Percentiles rank a stretch among this genome's conserved stretches.
Evolutionary conservation across 2,329 filamentous ascomycete species (phyloP).

Genomic region (Talaromyces atroroseus): DNA sequence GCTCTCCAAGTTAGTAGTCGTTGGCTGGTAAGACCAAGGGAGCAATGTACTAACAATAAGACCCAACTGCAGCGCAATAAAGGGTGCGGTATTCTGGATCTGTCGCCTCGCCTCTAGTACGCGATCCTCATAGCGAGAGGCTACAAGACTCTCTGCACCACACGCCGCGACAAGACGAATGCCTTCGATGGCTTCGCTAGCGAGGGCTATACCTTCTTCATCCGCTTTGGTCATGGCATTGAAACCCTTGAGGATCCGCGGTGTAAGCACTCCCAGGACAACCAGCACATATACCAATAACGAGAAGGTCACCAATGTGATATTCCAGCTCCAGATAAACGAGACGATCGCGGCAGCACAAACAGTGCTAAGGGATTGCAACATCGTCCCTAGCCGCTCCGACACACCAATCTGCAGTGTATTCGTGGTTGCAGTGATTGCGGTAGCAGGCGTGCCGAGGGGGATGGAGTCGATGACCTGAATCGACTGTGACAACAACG

Average conservation of each 20-base stretch:
- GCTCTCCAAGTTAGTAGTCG: slow-evolving; percentile 29
- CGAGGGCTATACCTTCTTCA: slow-evolving; percentile 32
- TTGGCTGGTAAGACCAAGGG: slow-evolving; percentile 35
- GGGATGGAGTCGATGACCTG: slow-evolving; percentile 47
- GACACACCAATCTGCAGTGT: slow-evolving; percentile 52
- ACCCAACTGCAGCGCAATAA: slow-evolving; percentile 30
- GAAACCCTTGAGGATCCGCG: slow-evolving; percentile 29
- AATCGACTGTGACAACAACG: slow-evolving; percentile 47
- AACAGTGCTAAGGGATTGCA: slow-evolving; percentile 39
- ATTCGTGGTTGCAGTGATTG: slow-evolving; percentile 50
- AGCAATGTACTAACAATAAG: slow-evolving; percentile 32
- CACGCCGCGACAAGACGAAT: slow-evolving; percentile 43
- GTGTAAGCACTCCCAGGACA: slow-evolving; percentile 27
- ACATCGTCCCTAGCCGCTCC: slow-evolving; percentile 44
- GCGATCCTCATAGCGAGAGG: slow-evolving; percentile 31
- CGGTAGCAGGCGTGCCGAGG: slow-evolving; percentile 46
- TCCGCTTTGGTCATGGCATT: slow-evolving; percentile 34
- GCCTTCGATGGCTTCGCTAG: slow-evolving; percentile 38
- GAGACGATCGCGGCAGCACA: slow-evolving; percentile 47
- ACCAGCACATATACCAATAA: slow-evolving; percentile 40
- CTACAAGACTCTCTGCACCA: slow-evolving; percentile 36
- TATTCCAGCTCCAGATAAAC: slow-evolving; percentile 48
- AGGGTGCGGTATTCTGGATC: slow-evolving; percentile 24
- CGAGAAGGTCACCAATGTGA: slow-evolving; percentile 48
- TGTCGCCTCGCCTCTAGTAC: slow-evolving; percentile 33